phyloP scores from a whole-genome alignment of 1,284 basidiomycete genomes.

The Leccinum fallax region DNA sequence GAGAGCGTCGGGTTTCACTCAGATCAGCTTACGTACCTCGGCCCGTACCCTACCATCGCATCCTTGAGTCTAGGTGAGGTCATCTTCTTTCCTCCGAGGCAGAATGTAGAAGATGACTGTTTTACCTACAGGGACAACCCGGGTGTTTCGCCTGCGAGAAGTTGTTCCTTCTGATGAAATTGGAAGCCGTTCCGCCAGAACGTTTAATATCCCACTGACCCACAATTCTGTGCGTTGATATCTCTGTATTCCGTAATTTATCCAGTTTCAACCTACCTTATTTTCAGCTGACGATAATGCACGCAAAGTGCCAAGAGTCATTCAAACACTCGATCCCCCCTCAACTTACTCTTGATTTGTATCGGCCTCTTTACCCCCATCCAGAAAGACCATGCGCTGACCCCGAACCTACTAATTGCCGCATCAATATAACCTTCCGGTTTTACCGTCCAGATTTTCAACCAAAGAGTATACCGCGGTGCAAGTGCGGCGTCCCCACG shows the following conservation, averaged over 20 bases:
- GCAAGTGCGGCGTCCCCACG: conserved; percentile 80
- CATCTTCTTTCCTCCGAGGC: not conserved
- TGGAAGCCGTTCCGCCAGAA: conserved; percentile 59
- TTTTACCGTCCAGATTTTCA: conserved; percentile 88
- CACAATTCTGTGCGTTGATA: conserved; percentile 75
- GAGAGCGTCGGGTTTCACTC: conserved; percentile 89
- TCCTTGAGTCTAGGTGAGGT: conserved; percentile 84
- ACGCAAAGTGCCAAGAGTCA: conserved; percentile 85
- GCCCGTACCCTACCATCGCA: conserved; percentile 92
- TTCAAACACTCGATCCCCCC: conserved; percentile 87
- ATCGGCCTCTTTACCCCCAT: conserved; percentile 63
- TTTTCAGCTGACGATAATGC: conserved; percentile 83
- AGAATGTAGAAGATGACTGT: conserved; percentile 7
- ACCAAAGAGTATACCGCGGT: conserved; percentile 67
- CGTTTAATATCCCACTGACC: conserved; percentile 80
- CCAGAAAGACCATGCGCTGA: conserved; percentile 26
- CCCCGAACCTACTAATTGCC: conserved; percentile 60
- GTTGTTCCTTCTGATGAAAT: conserved; percentile 63
- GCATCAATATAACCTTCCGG: conserved; percentile 90
- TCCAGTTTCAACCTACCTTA: not conserved
- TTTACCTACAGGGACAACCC: conserved; percentile 58
- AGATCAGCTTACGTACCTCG: conserved; percentile 79
- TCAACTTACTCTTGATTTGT: conserved; percentile 75
- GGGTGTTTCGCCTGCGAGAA: conserved; percentile 79
- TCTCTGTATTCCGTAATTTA: conserved; percentile 1